phyloP scores from a whole-genome alignment of 495 filamentous ascomycete species.

The Hypoxylon rickii region DNA sequence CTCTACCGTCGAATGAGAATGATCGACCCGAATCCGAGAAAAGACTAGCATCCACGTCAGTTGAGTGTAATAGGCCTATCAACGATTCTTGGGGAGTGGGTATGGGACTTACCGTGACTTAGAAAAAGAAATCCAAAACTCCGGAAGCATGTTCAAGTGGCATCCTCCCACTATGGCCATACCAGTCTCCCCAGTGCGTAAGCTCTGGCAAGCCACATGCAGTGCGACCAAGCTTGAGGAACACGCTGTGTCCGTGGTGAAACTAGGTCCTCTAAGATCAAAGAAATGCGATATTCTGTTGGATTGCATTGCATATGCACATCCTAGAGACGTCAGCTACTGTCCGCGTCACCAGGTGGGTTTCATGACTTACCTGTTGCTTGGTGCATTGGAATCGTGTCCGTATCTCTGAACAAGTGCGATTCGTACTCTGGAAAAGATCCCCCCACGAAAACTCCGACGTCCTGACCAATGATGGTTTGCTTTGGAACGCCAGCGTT shows the following conservation, averaged over 20 bases:
- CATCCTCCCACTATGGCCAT: constrained; percentile 61
- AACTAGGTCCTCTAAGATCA: constrained; percentile 62
- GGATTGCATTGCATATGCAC: constrained; percentile 57
- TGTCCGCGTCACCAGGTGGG: background rate
- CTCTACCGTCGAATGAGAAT: constrained; percentile 63
- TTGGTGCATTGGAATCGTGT: constrained; percentile 58
- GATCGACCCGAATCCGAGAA: constrained; percentile 68
- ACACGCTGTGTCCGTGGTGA: constrained; percentile 86
- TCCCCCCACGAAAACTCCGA: constrained; percentile 85
- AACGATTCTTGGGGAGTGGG: no score
- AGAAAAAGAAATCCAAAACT: constrained; percentile 58
- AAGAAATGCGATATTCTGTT: constrained; percentile 68
- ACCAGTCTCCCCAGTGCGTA: constrained; percentile 61
- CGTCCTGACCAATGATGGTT: constrained; percentile 70
- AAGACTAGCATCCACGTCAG: constrained; percentile 52
- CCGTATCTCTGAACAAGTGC: constrained; percentile 77
- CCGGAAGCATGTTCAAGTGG: constrained; percentile 61
- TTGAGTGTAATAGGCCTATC: constrained; percentile 27
- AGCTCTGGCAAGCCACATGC: constrained; percentile 78
- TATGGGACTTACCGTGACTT: constrained; percentile 35
- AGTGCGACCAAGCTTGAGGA: constrained; percentile 71
- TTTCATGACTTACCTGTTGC: constrained; percentile 61
- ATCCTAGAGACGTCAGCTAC: constrained; percentile 48
- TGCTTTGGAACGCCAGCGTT: constrained; percentile 85
- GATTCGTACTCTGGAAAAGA: constrained; percentile 86